Conservation (phyloP, 1,139 yeast genomes). For the Pichiaceae sp. region DNA sequence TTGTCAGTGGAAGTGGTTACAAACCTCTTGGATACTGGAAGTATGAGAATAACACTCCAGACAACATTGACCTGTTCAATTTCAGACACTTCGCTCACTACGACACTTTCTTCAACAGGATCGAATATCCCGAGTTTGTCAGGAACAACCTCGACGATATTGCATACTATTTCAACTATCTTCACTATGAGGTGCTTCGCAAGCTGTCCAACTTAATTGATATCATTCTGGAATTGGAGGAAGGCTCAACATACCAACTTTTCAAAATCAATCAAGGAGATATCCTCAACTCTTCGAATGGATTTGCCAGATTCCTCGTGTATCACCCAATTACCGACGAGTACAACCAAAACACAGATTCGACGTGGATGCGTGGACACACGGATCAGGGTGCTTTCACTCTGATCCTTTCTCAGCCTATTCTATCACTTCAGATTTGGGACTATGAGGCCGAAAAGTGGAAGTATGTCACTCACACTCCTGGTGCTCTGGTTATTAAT, state of each 20-base stretch:
- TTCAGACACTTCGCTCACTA: conserved; percentile 29
- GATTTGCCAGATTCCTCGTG: conserved; percentile 35
- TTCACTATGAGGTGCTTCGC: conserved; percentile 29
- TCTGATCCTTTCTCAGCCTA: conserved; percentile 41
- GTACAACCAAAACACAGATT: conserved; percentile 24
- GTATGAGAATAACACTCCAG: conserved; percentile 34
- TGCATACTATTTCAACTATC: conserved; percentile 27
- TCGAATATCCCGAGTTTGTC: conserved; percentile 33
- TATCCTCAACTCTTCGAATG: conserved; percentile 27
- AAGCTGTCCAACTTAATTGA: conserved; percentile 32
- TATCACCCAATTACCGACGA: conserved; percentile 27
- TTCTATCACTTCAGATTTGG: conserved; percentile 39
- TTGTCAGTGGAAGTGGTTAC: conserved; percentile 38
- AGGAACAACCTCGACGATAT: conserved; percentile 29
- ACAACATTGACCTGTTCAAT: conserved; percentile 35
- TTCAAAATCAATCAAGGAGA: conserved; percentile 26
- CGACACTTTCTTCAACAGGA: conserved; percentile 7
- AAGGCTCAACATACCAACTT: conserved; percentile 31
- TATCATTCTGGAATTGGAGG: conserved; percentile 33
- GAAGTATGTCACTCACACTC: conserved; percentile 39
- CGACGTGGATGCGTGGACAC: conserved; percentile 43
- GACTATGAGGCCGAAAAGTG: conserved; percentile 39
- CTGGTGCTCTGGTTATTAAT: conserved; percentile 38
- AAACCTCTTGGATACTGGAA: conserved; percentile 40
- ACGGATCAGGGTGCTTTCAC: conserved; percentile 42